A percentile compares a stretch with the other conserved stretches of the same genome.
Evolutionary conservation across 441 rosid genomes (phyloP).

Genomic region (Codiaeum variegatum): DNA sequence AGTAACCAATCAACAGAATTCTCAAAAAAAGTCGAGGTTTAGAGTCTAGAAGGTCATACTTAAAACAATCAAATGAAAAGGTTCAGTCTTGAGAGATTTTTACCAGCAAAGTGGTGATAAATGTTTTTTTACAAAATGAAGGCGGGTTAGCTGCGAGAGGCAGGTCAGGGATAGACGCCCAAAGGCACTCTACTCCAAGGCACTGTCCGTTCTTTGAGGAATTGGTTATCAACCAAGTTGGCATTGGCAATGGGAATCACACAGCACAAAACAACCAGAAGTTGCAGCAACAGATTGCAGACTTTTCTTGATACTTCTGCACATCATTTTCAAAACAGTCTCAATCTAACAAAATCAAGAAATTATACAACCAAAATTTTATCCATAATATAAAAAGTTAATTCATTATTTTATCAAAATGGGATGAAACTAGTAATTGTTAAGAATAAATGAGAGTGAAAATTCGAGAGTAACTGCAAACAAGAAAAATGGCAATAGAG

Average conservation of each 20-base stretch:
- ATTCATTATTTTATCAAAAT: background rate
- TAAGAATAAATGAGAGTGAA: too few relatives aligned
- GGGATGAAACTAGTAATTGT: too few relatives aligned
- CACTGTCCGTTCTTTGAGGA: constrained; percentile 27
- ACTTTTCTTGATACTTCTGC: constrained; percentile 39
- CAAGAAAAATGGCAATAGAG: too few relatives aligned
- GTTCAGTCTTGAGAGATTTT: background rate
- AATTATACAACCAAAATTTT: background rate
- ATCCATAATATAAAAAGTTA: background rate
- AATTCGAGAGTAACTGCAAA: too few relatives aligned
- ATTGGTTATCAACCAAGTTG: constrained; percentile 27
- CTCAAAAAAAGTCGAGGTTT: background rate
- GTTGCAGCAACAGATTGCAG: constrained; percentile 31
- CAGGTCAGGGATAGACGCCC: constrained; percentile 39
- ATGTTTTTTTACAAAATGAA: constrained; percentile 39
- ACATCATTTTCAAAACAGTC: constrained; percentile 3
- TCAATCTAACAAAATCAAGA: constrained; percentile 9
- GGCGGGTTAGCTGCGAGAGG: constrained; percentile 45
- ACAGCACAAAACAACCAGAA: constrained; percentile 33
- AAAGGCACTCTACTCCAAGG: constrained; percentile 39
- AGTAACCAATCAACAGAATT: constrained; percentile 7
- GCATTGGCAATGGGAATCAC: constrained; percentile 40
- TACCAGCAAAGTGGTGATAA: constrained; percentile 71
- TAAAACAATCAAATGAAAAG: background rate
- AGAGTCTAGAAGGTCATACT: background rate